Conservation (phyloP, 257 asterid genomes). For the Solanum lignicaule region DNA sequence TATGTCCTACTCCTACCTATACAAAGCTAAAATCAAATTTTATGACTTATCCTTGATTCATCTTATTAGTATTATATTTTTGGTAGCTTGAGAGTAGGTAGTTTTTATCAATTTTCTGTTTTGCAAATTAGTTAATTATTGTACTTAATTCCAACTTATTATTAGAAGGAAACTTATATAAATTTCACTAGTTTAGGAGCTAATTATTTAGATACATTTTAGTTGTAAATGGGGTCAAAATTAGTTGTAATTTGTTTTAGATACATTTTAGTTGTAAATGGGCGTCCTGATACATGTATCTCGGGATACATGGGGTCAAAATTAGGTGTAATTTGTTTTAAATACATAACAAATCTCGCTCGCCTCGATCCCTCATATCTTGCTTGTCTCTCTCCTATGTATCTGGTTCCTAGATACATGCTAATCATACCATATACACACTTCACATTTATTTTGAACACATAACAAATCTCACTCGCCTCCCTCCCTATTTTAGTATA, state of each 20-base stretch:
- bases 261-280: too few species aligned
- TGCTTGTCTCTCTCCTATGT: not conserved
- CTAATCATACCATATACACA: too few species aligned
- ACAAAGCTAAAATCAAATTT: not conserved
- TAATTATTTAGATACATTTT: too few species aligned
- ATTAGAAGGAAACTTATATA: not conserved
- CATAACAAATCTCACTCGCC: not conserved
- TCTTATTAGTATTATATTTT: not conserved
- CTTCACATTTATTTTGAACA: not conserved
- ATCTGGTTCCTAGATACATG: not conserved
- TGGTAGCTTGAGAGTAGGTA: not conserved
- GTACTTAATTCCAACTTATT: not conserved
- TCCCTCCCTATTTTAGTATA: not conserved
- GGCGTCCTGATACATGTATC: too few species aligned
- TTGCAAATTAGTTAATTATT: not conserved
- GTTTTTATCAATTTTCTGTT: not conserved
- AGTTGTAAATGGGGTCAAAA: not conserved
- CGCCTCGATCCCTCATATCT: too few species aligned
- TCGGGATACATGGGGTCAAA: too few species aligned
- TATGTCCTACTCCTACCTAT: not conserved
- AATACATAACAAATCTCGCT: too few species aligned
- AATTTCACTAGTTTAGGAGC: not conserved
- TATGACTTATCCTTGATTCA: not conserved
- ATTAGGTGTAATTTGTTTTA: not conserved
- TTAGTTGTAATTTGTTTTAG: too few species aligned